A percentile compares a stretch with the other conserved stretches of the same genome.
Conservation (phyloP, 306 rosid genomes). For the Cucurbita pepo region DNA sequence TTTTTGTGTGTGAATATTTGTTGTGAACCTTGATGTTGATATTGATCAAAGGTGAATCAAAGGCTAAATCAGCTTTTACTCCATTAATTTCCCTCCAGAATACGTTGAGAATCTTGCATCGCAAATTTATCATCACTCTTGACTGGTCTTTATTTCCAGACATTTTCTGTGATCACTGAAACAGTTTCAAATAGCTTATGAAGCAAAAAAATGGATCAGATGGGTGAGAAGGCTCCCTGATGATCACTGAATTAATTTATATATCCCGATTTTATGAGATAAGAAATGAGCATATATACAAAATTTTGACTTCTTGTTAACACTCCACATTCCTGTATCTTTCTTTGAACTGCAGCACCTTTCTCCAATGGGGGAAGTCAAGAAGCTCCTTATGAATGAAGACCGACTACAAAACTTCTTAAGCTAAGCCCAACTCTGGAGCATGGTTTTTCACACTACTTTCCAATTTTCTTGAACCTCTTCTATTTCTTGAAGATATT, state of each 20-base stretch:
- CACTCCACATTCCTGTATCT: background rate
- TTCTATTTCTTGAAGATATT: slow-evolving; percentile 21
- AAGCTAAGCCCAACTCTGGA: background rate
- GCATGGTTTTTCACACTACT: slow-evolving; percentile 15
- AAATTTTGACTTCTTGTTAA: background rate
- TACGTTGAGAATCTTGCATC: background rate
- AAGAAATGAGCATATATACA: background rate
- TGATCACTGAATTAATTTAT: background rate
- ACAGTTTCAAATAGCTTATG: background rate
- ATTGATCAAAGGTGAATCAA: background rate
- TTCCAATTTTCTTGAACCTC: slow-evolving; percentile 14
- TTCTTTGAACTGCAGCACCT: background rate
- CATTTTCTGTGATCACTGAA: background rate
- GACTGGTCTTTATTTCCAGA: background rate
- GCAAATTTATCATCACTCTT: background rate
- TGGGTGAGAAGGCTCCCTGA: background rate
- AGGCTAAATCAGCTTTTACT: background rate
- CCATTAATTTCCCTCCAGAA: background rate
- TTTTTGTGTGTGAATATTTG: background rate
- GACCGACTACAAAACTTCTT: background rate
- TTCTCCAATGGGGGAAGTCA: background rate
- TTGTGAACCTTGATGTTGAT: background rate
- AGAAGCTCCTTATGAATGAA: background rate
- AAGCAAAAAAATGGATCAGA: background rate
- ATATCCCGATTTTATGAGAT: background rate